Base-by-base conservation (phyloP, 176 grass and related monocot species). In the Rhynchospora tenuis region DNA sequence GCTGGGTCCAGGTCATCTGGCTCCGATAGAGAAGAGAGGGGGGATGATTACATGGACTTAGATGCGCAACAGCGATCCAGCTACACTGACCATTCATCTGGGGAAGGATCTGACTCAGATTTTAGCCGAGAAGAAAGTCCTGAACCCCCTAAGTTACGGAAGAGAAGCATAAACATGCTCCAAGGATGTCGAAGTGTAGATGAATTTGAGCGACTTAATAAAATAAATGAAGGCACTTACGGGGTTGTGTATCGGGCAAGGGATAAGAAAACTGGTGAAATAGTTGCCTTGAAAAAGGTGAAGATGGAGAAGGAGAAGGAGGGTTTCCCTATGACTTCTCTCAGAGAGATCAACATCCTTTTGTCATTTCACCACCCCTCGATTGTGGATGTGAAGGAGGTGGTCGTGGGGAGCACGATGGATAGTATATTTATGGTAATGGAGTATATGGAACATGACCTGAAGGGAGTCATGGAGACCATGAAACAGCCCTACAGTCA, bases 381-480 rank as follows among this genome's bases (percentile, higher is more conserved):
- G 4, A 90, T 98, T 82, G 93, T 95, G 64, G 96, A 98, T 89
- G 96, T 95, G 58, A 98, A 93, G 83, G 96, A 95, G 85, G 86
- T 98, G 76, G 93, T 98, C 29, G 93, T 93, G 66, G 96, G 96
- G 63, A 87, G 85, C 58, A 87, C 52, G 28, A 72, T 87, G 43
- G 81, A 91, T 72, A 95, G 91, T 87, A 98, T 91, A 60, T 95
- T 91, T 72, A 95, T 98, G 96, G 96, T 98, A 43, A 95, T 98
- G 96, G 96, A 98, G 64, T 98, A 98, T 79, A 98, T 98, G 96
- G 96, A 98, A 50, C 96, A 98, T 24, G 96, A 95, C 85, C 82
- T 98, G 52, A 98, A 98, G 83, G 96, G 86, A 27, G 81, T 95
- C 66, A 98, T 95, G 96, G 96, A 98, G 74, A 83, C 83, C 7